Evolutionary conservation across 2,329 filamentous ascomycete genomes (phyloP), one percentile per base, ranked within the genome.

Genomic region (Colletotrichum incanum): DNA sequence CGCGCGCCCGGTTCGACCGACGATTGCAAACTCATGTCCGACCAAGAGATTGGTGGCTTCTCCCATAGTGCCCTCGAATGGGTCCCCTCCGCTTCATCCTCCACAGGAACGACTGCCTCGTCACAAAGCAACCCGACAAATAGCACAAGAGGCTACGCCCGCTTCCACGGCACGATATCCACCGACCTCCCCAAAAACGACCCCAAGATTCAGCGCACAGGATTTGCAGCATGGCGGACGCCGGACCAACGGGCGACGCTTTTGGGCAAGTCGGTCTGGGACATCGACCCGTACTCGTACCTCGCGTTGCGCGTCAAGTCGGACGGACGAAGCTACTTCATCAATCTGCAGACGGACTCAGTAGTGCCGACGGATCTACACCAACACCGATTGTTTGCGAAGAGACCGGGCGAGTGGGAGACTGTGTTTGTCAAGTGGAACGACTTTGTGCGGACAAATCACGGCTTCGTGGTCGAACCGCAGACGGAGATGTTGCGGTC

Each of bases 311-410:
- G 95, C 18, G 88, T 99, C 77, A 96, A 95, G 81, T 96, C 94
- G 3, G 96, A 98, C 79, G 95, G 95, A 20, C 88, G 96, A 71
- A 93, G 94, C 77, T 99, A 98, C 85, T 94, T 98, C 70, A 91
- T 99, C 78, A 99, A 99, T 82, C 86, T 99, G 20, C 96, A 98
- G 85, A 98, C 95, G 3, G 96, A 99, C 79, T 94, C 93, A 1
- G 92, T 99, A 67, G 94, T 98, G 59, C 93, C 94, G 14, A 96
- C 95, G n/a, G 96, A 99, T 81, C 87, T 99, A 74, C 96, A 98
- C 82, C 96, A 99, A 81, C 96, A 99, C 82, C 88, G 96, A 61
- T 84, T 99, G 5, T 97, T 94, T 76, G 88, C 93, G 11, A 92
- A 92, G 78, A 89, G 90, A 11, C 92, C 93, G 0, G 95, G 95